Base-by-base conservation (phyloP, 495 filamentous ascomycete genomes). In the Daldinia vernicosa region DNA sequence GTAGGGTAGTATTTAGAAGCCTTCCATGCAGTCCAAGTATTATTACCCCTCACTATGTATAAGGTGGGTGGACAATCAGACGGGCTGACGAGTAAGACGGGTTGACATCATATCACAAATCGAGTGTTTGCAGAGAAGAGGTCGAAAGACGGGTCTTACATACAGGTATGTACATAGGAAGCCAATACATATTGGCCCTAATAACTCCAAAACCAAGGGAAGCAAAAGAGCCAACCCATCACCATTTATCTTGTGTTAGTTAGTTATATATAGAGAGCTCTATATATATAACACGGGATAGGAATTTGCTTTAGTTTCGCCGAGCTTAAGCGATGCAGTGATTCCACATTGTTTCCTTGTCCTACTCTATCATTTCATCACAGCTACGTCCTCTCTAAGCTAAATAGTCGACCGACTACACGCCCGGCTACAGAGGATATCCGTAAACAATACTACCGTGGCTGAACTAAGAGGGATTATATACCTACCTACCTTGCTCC, bases 1-100 rank as follows among this genome's bases (percentile, higher is more conserved):
- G 33, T 50, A 60, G 40, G 56, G 67, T 64, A n/a, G 45, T 43
- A 70, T 70, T 66, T 60, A 54, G 60, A 65, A 65, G 37, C 7
- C 28, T 64, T 64, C 60, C 54, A 64, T 40, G 67, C 61, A 50
- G 24, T 54, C 12, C 27, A 54, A 53, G 17, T 52, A 45, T 27
- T 26, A 11, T 19, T 56, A 66, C 55, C 67, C 67, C 67, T 56
- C 35, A 50, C 35, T 55, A 8, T 8, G 11, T 55, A 8, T 8
- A 22, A 47, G 8, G 17, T n/a, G 6, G n/a, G n/a, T 3, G 8
- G 32, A 33, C 32, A 33, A 33, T 12, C 32, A 30, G 8, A 33
- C 19, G 15, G 19, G n/a, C 37, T 26, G 50, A 50, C 65, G 19
- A 24, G 33, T 56, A 52, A 62, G 11, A 59, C 26, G 50, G 50